Evolutionary conservation across 352 stramenopile genomes (phyloP), one percentile per base, ranked within the genome.

Genomic region (Phytophthora constricta): DNA sequence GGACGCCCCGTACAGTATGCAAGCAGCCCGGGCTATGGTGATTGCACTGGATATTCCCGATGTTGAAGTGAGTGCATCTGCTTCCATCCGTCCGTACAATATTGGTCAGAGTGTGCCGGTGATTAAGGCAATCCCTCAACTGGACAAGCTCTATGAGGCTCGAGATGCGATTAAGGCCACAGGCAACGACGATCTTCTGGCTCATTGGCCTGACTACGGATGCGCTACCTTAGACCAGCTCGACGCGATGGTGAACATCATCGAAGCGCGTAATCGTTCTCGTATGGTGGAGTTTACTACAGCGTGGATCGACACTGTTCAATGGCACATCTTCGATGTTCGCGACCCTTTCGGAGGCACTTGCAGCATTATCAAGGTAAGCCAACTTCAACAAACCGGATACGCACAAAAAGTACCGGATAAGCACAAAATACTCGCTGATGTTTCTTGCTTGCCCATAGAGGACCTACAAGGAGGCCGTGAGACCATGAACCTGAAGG

Each of bases 51-150:
- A 23, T 11, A 14, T 55, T 14, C 26, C 25, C 17, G 28, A 55
- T n/a, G 26, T 23, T 16, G 48, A 55, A 43, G 28, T 55, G 13
- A 19, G 25, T 23, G 1, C 10, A 42, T 0, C 27, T 50, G 10
- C 8, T 58, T 10, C 49, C n/a, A 33, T 43, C 39, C 16, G 31
- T 43, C 5, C 16, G 16, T 56, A 27, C 56, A 56, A 25, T 16
- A 25, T 49, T 10, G 43, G 25, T 1, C 33, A 63, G 25, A 16
- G n/a, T 41, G 8, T 48, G 16, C 56, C 45, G 22, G 56, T 63
- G 11, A 23, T 55, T n/a, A 56, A 54, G 28, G 34, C 28, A 4
- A 63, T 63, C n/a, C 56, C 43, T 3, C 47, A 54, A 10, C 27
- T 54, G n/a, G 47, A 54, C 27, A 54, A 54, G 47, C 20, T 54